Percentiles rank a stretch among this genome's conserved stretches.
phyloP scores from a whole-genome alignment of 2,329 filamentous ascomycete species.

The Ophiostoma australiae region DNA sequence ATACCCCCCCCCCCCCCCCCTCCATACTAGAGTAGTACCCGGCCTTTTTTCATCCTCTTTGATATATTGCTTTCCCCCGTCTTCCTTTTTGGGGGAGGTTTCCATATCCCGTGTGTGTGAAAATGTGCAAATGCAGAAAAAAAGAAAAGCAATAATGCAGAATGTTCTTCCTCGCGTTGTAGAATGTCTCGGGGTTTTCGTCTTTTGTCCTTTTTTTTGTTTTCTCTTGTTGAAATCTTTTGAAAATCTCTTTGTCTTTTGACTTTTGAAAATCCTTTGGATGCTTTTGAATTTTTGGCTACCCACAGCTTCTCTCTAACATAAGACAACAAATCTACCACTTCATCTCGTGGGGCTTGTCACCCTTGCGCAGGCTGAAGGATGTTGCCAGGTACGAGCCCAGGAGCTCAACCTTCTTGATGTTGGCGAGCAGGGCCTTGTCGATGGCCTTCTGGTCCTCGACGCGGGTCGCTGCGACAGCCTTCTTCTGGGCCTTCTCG shows the following conservation, averaged over 20 bases:
- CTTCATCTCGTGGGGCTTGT: slow-evolving; percentile 99
- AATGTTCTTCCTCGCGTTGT: slow-evolving; percentile 10
- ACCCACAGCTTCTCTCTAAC: slow-evolving; percentile 1
- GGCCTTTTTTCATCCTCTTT: not conserved
- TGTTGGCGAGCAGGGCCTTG: slow-evolving; percentile 87
- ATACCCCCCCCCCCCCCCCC: too few relatives aligned
- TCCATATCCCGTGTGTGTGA: slow-evolving; percentile 3
- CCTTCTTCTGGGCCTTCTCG: slow-evolving; percentile 99
- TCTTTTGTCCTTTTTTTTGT: slow-evolving; percentile 11
- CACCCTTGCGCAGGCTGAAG: slow-evolving; percentile 98
- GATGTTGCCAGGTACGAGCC: slow-evolving; percentile 88
- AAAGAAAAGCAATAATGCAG: slow-evolving; percentile 3
- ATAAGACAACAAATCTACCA: slow-evolving; percentile 62
- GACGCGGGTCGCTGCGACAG: slow-evolving; percentile 83
- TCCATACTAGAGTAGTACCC: not conserved
- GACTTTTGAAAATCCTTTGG: too few relatives aligned
- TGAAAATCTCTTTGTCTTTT: too few relatives aligned
- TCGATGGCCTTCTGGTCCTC: slow-evolving; percentile 98
- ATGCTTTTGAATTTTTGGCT: not conserved
- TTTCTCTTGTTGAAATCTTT: too few relatives aligned
- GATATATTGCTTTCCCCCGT: not conserved
- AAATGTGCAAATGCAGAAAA: slow-evolving; percentile 14
- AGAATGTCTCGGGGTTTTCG: not conserved
- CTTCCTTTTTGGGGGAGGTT: not conserved
- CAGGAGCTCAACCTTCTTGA: slow-evolving; percentile 98